A percentile compares a stretch with the other conserved stretches of the same genome.
phyloP scores from a whole-genome alignment of 768 basidiomycete species.

The Dacryopinax spathularia region DNA sequence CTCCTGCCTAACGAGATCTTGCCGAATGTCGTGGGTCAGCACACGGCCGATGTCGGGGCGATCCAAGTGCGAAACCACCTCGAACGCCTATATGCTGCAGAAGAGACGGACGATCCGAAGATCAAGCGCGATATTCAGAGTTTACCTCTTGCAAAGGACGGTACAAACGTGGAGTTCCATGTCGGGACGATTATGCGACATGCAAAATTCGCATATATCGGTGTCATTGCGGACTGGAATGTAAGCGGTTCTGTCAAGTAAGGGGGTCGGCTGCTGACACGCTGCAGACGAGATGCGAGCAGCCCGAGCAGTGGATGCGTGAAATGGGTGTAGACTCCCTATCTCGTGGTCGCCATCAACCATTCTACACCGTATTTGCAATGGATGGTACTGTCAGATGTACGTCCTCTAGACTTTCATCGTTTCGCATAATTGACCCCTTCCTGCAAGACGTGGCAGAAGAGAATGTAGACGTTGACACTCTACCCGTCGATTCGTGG shows the following conservation, averaged over 20 bases:
- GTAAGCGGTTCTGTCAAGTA: too few species aligned
- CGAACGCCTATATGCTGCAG: background rate
- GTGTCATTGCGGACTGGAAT: conserved; percentile 1
- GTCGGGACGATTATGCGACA: background rate
- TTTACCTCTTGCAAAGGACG: background rate
- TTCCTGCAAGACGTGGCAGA: background rate
- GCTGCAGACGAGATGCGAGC: background rate
- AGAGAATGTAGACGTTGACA: background rate
- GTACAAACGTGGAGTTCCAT: background rate
- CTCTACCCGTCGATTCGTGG: background rate
- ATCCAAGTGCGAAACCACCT: background rate
- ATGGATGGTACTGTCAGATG: conserved; percentile 5
- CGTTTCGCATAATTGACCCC: background rate
- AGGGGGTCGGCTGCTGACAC: background rate
- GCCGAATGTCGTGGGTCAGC: background rate
- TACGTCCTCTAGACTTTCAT: background rate
- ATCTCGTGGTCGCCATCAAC: conserved; percentile 6
- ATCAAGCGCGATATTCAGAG: background rate
- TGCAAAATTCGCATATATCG: background rate
- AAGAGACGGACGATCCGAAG: background rate
- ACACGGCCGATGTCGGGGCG: background rate
- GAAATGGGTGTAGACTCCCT: conserved; percentile 5
- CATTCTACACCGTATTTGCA: conserved; percentile 7
- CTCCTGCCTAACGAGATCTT: background rate
- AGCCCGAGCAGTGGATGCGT: background rate